Evolutionary conservation across 2,329 filamentous ascomycete genomes (phyloP), one percentile per base, ranked within the genome.

Genomic region (Chaetomium sp.): DNA sequence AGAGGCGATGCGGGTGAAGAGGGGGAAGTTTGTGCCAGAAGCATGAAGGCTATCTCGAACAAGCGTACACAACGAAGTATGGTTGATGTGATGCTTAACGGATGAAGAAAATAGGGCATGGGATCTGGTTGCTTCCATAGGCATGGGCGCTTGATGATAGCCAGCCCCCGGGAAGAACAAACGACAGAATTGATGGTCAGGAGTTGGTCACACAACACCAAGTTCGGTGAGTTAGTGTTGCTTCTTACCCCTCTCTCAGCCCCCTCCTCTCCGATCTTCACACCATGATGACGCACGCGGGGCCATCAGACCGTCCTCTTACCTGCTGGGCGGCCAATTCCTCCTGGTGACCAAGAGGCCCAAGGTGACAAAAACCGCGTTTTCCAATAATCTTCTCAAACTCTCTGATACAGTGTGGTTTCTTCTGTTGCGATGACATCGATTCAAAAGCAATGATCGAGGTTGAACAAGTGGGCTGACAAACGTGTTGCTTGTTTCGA

Each of bases 1-100:
- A 47, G 76, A 79, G 64, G 83, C 82, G 55, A 85, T 91, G 84
- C 84, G 81, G 71, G 80, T 79, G 69, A 80, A 82, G 72, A 81
- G 81, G 67, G 80, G 82, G 19, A 84, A 78, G 67, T 81, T 87
- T 65, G 75, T 75, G 67, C 77, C 77, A 1, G 76, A 79, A 62
- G 66, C 68, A 8, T 76, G 67, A 73, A 55, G 49, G 7, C 12
- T 12, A 3, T 14, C 8, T 40, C 37, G 37, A 40, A 4, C 9
- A 40, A 12, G 12, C 37, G 37, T 40, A 12, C 7, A 12, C 37
- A 38, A 38, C 12, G n/a, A n/a, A n/a, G n/a, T n/a, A 27, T 27
- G 19, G 19, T 27, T 27, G 19, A 27, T 27, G 19, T 27, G 19
- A 27, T 27, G 19, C 19, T 27, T 27, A 2, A 3, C 19, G 19